Conservation (phyloP, 1,139 yeast species). For the Williopsis jadinii region DNA sequence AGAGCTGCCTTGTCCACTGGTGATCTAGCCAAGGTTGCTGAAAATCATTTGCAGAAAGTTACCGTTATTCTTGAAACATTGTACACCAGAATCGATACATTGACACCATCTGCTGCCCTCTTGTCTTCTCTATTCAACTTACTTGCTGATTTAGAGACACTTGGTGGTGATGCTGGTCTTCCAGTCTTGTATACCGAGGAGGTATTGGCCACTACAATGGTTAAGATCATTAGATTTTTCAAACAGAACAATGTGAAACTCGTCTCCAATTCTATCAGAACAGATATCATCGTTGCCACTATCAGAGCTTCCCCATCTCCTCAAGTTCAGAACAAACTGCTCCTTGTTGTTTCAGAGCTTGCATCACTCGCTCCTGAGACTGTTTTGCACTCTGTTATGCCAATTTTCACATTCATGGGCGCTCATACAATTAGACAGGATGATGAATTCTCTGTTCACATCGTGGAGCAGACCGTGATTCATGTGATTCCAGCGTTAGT, state of each 20-base stretch:
- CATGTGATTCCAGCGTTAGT: slow-evolving; percentile 90
- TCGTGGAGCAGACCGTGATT: slow-evolving; percentile 85
- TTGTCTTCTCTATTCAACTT: slow-evolving; percentile 58
- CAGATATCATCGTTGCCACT: slow-evolving; percentile 85
- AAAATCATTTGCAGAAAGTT: slow-evolving; percentile 67
- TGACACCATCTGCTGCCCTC: slow-evolving; percentile 42
- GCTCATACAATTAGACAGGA: slow-evolving; percentile 96
- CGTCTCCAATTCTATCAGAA: slow-evolving; percentile 71
- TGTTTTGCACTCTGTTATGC: slow-evolving; percentile 95
- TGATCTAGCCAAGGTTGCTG: slow-evolving; percentile 66
- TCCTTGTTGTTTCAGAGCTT: slow-evolving; percentile 78
- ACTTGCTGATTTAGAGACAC: slow-evolving; percentile 77
- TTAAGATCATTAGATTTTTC: slow-evolving; percentile 54
- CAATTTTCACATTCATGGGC: slow-evolving; percentile 98
- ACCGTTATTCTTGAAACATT: slow-evolving; percentile 76
- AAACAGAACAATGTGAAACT: slow-evolving; percentile 30
- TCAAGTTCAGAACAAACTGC: slow-evolving; percentile 84
- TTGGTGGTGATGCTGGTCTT: slow-evolving; percentile 85
- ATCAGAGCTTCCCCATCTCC: slow-evolving; percentile 87
- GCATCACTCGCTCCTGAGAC: slow-evolving; percentile 89
- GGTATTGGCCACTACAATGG: slow-evolving; percentile 81
- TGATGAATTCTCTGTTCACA: slow-evolving; percentile 89
- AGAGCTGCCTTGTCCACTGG: slow-evolving; percentile 65
- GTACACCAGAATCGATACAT: slow-evolving; percentile 37
- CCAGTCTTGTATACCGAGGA: slow-evolving; percentile 92